Percentiles rank a stretch among this genome's conserved stretches.
Evolutionary conservation across 2,329 filamentous ascomycete genomes (phyloP).

Genomic region (Alternaria conjuncta): DNA sequence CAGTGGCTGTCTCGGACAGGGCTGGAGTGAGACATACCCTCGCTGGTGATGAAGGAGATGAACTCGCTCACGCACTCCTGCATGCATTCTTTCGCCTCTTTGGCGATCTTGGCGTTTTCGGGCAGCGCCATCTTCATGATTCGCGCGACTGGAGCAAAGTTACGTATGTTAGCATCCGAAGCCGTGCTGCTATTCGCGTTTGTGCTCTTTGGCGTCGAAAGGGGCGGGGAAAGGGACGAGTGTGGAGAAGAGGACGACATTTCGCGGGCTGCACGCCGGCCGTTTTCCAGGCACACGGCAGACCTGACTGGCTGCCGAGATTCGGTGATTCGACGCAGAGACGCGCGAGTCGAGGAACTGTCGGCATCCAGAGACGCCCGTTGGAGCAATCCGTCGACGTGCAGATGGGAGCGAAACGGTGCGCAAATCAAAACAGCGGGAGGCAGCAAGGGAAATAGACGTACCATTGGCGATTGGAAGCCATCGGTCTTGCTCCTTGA

Average conservation of each 20-base stretch:
- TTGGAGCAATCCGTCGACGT: constrained; percentile 51
- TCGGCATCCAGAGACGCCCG: constrained; percentile 56
- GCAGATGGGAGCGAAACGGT: constrained; percentile 38
- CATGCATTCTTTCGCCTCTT: constrained; percentile 99
- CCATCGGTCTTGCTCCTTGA: constrained; percentile 99
- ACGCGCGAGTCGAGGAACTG: constrained; percentile 56
- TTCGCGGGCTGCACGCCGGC: constrained; percentile 49
- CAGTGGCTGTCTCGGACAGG: constrained; percentile 1
- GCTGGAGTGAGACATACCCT: constrained; percentile 69
- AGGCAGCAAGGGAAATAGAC: constrained; percentile 57
- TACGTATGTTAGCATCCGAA: constrained; percentile 91
- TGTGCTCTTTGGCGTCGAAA: constrained; percentile 31
- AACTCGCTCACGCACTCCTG: constrained; percentile 99
- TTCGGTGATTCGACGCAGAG: constrained; percentile 55
- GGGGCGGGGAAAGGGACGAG: constrained; percentile 45
- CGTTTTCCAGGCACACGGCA: constrained; percentile 41
- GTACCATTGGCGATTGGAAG: constrained; percentile 99
- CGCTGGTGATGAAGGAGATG: constrained; percentile 99
- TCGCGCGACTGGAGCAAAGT: constrained; percentile 93
- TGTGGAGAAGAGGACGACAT: constrained; percentile 55
- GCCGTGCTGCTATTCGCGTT: constrained; percentile 39
- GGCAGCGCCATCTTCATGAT: constrained; percentile 99
- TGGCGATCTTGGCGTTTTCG: constrained; percentile 98
- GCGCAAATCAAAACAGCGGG: constrained; percentile 49
- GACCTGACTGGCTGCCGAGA: constrained; percentile 28